These are phyloP conservation scores for Penicillium concentricum DNA, from an alignment of 2,329 filamentous ascomycete genomes.

Conservation along the genomic window DNA sequence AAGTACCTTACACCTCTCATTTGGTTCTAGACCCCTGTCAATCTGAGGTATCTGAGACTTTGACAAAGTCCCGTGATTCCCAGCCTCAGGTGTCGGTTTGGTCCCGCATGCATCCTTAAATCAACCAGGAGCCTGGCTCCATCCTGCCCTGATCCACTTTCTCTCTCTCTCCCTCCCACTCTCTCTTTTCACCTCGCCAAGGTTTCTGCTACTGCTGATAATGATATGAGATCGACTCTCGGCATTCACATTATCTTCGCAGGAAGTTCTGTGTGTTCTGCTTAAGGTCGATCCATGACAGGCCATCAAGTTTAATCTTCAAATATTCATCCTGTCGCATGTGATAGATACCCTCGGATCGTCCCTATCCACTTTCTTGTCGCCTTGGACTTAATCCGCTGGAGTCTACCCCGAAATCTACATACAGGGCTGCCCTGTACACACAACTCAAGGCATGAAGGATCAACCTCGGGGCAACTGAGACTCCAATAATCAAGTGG, in stretches of 20 bases:
- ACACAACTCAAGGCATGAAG: conserved; percentile 9
- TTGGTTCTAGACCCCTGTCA: not conserved
- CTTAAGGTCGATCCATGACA: not conserved
- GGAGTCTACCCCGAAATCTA: not conserved
- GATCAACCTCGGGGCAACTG: not conserved
- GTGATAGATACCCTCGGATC: not conserved
- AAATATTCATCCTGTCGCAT: not conserved
- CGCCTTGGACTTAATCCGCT: not conserved
- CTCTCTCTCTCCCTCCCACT: not conserved
- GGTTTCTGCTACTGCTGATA: not conserved
- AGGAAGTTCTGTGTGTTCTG: conserved; percentile 1
- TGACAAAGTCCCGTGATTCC: conserved; percentile 1
- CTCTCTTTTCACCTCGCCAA: not conserved
- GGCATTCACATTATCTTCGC: not conserved
- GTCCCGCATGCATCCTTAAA: conserved; percentile 3
- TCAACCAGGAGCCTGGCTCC: not conserved
- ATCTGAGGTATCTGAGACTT: not conserved
- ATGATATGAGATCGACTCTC: conserved; percentile 1
- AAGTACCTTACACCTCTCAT: not conserved
- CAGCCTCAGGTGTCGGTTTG: conserved; percentile 2
- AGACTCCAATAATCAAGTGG: conserved; percentile 1
- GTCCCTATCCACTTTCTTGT: not conserved
- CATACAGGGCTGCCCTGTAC: conserved; percentile 5
- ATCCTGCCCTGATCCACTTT: not conserved
- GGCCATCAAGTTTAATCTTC: not conserved